Base-by-base conservation (phyloP, 345 rosid species). In the Brassica cretica region DNA sequence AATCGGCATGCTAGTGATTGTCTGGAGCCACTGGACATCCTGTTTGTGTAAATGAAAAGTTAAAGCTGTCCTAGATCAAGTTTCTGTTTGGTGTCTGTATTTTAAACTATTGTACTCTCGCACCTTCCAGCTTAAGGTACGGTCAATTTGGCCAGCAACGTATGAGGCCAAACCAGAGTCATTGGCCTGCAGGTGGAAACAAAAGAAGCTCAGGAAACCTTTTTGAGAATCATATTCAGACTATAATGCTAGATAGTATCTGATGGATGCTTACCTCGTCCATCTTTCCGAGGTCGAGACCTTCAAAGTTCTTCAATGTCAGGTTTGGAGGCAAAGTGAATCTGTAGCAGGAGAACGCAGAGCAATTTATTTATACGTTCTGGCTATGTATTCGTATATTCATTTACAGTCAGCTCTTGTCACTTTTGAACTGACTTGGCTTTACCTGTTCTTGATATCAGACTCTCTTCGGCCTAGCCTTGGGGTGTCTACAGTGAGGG, bases 231-330 rank as follows among this genome's bases (percentile, higher is more conserved):
- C 71, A 63, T 76, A 8, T 72, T 30, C 68, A 44, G 69, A 58
- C 41, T 8, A 44, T 29, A 56, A 7, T 78, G 15, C 1, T 73
- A 30, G 19, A 56, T 66, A 67, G 11, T 9, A 46, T 78, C 51
- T 21, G 68, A n/a, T 51, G 14, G 53, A 70, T 35, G 19, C 86
- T 78, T 73, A 85, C 97, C 87, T 78, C 69, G 18, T 89, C 94
- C 97, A 93, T 87, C 87, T 88, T 90, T 70, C 97, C 98, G 37
- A 93, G 96, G 85, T 93, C 90, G 74, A 93, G 81, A 44, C 98
- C 98, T 84, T 91, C 97, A 74, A 90, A 93, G 88, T 93, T 91
- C 87, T 93, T 91, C 86, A 93, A 73, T 77, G 96, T 91, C 85
- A 93, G 86, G 82, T 78, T 68, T 68, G 97, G 87, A 24, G 98